Evolutionary conservation across 495 filamentous ascomycete species (phyloP).

Genomic region (Cudoniella acicularis): DNA sequence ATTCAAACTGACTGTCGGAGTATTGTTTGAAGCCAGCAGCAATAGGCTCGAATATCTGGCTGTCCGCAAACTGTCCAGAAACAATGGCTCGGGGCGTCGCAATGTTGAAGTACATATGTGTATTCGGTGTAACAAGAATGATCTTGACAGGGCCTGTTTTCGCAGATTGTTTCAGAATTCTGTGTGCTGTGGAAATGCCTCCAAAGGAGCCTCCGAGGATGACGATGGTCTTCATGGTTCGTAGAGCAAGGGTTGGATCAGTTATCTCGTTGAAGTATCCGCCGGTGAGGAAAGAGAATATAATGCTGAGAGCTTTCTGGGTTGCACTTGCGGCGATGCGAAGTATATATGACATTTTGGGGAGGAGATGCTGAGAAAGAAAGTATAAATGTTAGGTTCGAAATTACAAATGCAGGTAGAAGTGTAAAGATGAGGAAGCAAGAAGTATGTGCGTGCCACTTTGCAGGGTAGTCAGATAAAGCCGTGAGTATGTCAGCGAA

Average conservation of each 20-base stretch:
- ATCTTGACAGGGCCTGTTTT: conserved; percentile 28
- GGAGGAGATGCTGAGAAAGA: neutral
- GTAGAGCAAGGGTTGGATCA: neutral
- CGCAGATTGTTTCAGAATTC: conserved; percentile 19
- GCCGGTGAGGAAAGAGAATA: conserved; percentile 13
- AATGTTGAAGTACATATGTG: conserved; percentile 34
- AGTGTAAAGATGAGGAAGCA: too few species aligned
- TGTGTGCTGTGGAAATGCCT: conserved; percentile 17
- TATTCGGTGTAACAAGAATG: conserved; percentile 33
- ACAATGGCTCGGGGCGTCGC: conserved; percentile 32
- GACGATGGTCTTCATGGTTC: conserved; percentile 27
- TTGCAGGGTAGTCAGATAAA: too few species aligned
- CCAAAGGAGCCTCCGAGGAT: conserved; percentile 31
- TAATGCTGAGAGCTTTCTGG: conserved; percentile 6
- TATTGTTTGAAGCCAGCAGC: conserved; percentile 49
- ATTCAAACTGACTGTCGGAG: conserved; percentile 44
- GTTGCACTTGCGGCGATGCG: neutral
- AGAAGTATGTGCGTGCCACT: too few species aligned
- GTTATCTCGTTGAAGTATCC: conserved; percentile 9
- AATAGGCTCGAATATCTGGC: conserved; percentile 29
- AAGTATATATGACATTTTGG: conserved; percentile 12
- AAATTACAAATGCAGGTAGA: neutral
- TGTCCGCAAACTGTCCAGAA: conserved; percentile 28
- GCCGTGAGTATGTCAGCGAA: too few species aligned
- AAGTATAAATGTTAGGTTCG: neutral